A percentile compares a stretch with the other conserved stretches of the same genome.
Evolutionary conservation across 306 rosid species (phyloP).

Genomic region (Argentina anserina): DNA sequence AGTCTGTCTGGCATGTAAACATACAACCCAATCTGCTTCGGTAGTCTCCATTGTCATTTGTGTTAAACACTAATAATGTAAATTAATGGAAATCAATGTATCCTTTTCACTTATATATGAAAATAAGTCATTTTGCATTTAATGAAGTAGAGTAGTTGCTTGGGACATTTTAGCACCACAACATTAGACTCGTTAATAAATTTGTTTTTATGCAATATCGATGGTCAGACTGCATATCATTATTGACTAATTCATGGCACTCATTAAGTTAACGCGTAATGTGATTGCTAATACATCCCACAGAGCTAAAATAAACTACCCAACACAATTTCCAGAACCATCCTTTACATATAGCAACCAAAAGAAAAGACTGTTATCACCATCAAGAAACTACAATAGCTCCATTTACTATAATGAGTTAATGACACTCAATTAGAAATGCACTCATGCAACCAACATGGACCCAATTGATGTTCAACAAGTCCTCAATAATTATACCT

Average conservation of each 20-base stretch:
- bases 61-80: neutral
- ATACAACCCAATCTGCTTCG: neutral
- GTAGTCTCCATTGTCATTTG: neutral
- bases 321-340: neutral
- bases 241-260: neutral
- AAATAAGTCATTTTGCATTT: neutral
- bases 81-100: neutral
- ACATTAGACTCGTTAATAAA: too few species aligned
- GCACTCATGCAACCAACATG: slow-evolving; percentile 1
- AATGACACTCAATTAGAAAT: neutral
- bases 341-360: neutral
- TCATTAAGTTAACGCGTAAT: neutral
- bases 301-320: neutral
- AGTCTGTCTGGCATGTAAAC: slow-evolving; percentile 1
- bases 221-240: neutral
- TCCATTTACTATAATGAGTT: neutral
- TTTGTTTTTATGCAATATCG: neutral
- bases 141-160: too few species aligned
- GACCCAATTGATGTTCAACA: neutral
- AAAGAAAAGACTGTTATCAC: neutral
- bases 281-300: neutral
- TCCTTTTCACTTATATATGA: neutral
- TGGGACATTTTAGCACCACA: neutral
- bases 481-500: neutral
- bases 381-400: neutral